These are phyloP conservation scores for Colletotrichum zoysiae DNA, from an alignment of 2,329 filamentous ascomycete species.

Conservation along the genomic window DNA sequence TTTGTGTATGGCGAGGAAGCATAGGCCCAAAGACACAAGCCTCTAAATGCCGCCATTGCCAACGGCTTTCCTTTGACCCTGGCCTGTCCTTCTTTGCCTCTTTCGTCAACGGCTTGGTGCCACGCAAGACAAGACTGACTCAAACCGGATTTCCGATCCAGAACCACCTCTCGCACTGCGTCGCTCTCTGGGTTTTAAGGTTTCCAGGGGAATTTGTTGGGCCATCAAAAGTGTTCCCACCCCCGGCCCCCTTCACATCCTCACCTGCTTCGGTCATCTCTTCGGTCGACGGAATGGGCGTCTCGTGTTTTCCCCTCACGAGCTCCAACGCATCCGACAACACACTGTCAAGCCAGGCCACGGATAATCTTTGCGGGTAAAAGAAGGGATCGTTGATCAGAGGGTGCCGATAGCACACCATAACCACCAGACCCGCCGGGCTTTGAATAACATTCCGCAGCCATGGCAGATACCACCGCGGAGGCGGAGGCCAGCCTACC, in stretches of 20 bases:
- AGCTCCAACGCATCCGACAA: background rate
- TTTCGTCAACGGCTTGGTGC: background rate
- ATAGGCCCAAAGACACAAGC: background rate
- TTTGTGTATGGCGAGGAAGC: background rate
- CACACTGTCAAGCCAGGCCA: background rate
- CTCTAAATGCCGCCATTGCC: background rate
- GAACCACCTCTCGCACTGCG: background rate
- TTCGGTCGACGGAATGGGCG: too few species aligned
- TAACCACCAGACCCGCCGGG: background rate
- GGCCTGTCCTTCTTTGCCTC: background rate
- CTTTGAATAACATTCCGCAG: background rate
- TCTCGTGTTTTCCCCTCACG: background rate
- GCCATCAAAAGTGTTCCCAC: background rate
- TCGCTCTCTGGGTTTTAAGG: background rate
- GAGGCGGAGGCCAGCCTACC: background rate
- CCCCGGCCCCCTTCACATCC: background rate
- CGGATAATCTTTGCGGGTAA: background rate
- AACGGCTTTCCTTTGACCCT: conserved; percentile 9
- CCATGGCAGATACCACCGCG: conserved; percentile 12
- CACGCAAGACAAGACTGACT: background rate
- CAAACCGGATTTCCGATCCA: background rate
- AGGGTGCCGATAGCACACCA: background rate
- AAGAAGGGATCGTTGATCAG: too few species aligned
- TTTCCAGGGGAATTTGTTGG: background rate
- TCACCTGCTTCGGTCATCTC: background rate